phyloP scores from a whole-genome alignment of 1,284 basidiomycete species.

The Trichosporon sp. region DNA sequence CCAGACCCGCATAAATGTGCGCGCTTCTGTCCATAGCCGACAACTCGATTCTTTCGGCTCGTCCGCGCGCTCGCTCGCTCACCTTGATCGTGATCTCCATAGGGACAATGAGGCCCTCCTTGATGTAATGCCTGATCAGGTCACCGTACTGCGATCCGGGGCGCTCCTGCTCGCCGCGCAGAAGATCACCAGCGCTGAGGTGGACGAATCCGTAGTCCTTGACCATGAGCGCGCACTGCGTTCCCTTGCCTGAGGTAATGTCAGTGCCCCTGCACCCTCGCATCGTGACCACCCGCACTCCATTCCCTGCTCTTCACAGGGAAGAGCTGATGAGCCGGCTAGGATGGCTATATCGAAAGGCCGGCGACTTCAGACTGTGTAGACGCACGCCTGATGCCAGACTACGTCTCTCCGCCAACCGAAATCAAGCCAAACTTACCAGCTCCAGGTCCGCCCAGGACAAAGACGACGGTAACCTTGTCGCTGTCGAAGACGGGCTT shows the following conservation, averaged over 20 bases:
- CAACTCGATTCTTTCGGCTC: neutral
- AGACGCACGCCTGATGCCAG: neutral
- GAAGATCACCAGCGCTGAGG: constrained; percentile 93
- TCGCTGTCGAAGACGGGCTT: constrained; percentile 60
- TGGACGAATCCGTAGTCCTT: constrained; percentile 85
- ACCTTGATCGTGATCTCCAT: constrained; percentile 91
- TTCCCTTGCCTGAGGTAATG: constrained; percentile 75
- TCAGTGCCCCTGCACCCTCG: neutral
- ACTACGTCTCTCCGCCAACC: neutral
- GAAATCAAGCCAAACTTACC: constrained; percentile 52
- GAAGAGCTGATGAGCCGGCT: neutral
- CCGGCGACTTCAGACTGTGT: neutral
- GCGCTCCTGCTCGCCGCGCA: constrained; percentile 87
- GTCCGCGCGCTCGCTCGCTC: constrained; percentile 7
- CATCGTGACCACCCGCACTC: neutral
- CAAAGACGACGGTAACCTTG: constrained; percentile 86
- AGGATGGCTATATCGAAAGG: neutral
- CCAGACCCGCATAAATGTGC: neutral
- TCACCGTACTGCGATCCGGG: constrained; percentile 78
- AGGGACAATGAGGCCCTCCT: constrained; percentile 90
- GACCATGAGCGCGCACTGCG: constrained; percentile 87
- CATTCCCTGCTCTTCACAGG: neutral
- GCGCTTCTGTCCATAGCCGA: neutral
- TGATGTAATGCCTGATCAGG: constrained; percentile 84
- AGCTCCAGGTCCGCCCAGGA: constrained; percentile 94